phyloP scores from a whole-genome alignment of 1,139 yeast genomes.

The Yamadazyma dushanensis region DNA sequence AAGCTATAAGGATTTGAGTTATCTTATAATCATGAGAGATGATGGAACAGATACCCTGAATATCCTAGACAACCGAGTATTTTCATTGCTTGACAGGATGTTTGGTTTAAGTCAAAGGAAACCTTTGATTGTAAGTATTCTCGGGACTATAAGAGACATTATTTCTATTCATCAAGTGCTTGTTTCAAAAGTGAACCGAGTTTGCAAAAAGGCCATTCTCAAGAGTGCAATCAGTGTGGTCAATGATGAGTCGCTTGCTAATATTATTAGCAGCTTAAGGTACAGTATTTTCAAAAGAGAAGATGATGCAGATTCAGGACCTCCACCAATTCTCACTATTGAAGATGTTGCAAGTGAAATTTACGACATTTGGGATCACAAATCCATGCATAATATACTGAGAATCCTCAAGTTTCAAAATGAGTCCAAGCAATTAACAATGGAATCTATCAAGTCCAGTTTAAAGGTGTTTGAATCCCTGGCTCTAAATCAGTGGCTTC shows the following conservation, averaged over 20 bases:
- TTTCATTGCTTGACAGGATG: constrained; percentile 29
- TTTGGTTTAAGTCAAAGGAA: constrained; percentile 28
- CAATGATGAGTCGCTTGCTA: constrained; percentile 21
- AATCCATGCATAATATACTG: constrained; percentile 10
- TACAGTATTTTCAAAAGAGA: constrained; percentile 19
- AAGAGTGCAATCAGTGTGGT: constrained; percentile 15
- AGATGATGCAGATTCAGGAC: constrained; percentile 9
- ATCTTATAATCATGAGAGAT: constrained; percentile 14
- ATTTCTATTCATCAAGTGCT: constrained; percentile 16
- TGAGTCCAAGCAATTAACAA: constrained; percentile 20
- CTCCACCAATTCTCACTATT: constrained; percentile 4
- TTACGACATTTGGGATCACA: constrained; percentile 13
- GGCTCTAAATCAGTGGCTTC: constrained; percentile 29
- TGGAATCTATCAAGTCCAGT: constrained; percentile 17
- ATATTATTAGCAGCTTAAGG: constrained; percentile 21
- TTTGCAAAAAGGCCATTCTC: constrained; percentile 17
- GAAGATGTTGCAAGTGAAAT: constrained; percentile 18
- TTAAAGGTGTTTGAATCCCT: constrained; percentile 21
- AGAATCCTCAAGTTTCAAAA: constrained; percentile 13
- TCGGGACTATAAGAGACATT: constrained; percentile 14
- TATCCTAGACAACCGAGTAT: constrained; percentile 20
- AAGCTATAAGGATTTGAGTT: constrained; percentile 16
- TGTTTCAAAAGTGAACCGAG: constrained; percentile 19
- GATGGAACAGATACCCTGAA: constrained; percentile 5
- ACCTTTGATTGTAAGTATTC: constrained; percentile 26